Evolutionary conservation across 805 yeast species (phyloP), one percentile per base, ranked within the genome.

Genomic region (Candida krabiensis): DNA sequence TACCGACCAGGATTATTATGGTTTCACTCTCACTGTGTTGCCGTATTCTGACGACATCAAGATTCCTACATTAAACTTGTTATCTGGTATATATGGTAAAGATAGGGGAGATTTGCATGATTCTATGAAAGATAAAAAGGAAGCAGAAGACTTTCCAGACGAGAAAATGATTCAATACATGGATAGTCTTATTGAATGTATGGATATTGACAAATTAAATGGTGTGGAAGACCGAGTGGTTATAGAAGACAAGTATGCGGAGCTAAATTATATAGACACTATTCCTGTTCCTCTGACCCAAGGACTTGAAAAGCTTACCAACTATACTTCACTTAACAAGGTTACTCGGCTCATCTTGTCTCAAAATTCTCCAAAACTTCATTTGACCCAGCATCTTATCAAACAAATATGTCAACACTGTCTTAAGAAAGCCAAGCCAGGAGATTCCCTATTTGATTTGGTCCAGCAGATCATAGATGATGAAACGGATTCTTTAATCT

Each of bases 31-130:
- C 46, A 70, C 71, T 9, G 64, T 80, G 31, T 55, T 88, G 9
- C 93, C 96, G 2, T 86, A 75, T 58, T 72, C 74, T 29, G 95
- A 86, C 46, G 96, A 89, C 56, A 83, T 79, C 45, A 75, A 77
- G 47, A 66, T 79, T 12, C 77, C 89, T 3, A 47, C 44, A 17
- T 75, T 83, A 48, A 65, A 70, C 5, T 54, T 56, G 26, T 46
- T 77, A 18, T 52, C 59, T 8, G 57, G 66, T 4, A 41, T 68
- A 11, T 53, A 50, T 18, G 67, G 69, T 3, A 35, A 29, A 3
- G 46, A 40, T n/a, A n/a, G 30, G 9, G 35, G 28, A 13, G 9
- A 8, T n/a, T 17, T 18, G 2, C 13, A 16, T 2, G 35, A 34
- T 15, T 19, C 9, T 2, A 12, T 19, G 1, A 61, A 61, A 1